These are phyloP conservation scores for Rhizophlyctis rosea DNA, from an alignment of 192 early-diverging fungal species.

Conservation along the genomic window DNA sequence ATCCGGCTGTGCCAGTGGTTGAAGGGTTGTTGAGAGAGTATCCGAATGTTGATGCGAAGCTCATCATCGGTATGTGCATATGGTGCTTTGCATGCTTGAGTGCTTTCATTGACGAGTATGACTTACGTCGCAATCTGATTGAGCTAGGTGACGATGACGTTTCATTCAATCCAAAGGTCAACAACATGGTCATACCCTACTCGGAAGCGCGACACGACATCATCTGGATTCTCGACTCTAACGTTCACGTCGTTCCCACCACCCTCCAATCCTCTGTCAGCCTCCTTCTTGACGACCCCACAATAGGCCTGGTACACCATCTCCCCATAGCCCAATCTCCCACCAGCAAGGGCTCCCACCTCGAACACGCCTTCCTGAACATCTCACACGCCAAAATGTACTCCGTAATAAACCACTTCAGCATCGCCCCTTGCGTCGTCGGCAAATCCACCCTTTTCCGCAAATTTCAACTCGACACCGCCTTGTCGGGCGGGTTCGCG, in stretches of 20 bases:
- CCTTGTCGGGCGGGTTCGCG: constrained; percentile 76
- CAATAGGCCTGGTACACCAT: constrained; percentile 92
- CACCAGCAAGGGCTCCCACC: constrained; percentile 68
- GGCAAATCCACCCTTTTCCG: constrained; percentile 95
- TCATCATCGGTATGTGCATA: constrained; percentile 72
- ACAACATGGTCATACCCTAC: constrained; percentile 75
- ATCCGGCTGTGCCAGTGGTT: constrained; percentile 78
- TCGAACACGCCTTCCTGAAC: constrained; percentile 85
- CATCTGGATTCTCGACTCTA: constrained; percentile 94
- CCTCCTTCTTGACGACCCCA: constrained; percentile 58
- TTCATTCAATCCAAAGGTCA: constrained; percentile 87
- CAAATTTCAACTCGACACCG: constrained; percentile 70
- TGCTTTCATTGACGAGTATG: too few species aligned
- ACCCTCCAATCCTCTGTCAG: constrained; percentile 80
- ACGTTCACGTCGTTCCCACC: constrained; percentile 76
- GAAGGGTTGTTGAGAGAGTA: constrained; percentile 64
- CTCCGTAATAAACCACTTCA: constrained; percentile 83
- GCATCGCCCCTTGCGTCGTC: constrained; percentile 82
- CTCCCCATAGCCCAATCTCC: constrained; percentile 76
- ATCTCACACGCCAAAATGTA: constrained; percentile 96
- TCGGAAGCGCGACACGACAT: constrained; percentile 75
- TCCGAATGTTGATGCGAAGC: constrained; percentile 68
- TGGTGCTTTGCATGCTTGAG: too few species aligned
- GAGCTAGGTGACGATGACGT: constrained; percentile 61
- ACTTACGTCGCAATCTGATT: constrained; percentile 18